Conservation (phyloP, 75 land plant genomes). For the Sequoiadendron giganteum region DNA sequence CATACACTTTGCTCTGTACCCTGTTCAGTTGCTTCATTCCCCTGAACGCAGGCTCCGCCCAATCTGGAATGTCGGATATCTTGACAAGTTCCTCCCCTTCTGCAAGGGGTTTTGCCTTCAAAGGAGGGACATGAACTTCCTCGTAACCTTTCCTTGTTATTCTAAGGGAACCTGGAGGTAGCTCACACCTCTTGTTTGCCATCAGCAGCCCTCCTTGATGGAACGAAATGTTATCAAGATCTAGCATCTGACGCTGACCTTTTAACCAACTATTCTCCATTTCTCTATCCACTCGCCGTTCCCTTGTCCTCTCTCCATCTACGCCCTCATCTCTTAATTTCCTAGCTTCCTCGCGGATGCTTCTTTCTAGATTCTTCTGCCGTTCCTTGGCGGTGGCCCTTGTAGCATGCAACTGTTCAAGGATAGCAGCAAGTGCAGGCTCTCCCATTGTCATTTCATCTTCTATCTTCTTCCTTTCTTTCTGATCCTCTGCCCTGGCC, state of each 20-base stretch:
- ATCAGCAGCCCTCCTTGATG: slow-evolving; percentile 80
- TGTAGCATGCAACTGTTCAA: slow-evolving; percentile 97
- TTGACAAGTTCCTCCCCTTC: slow-evolving; percentile 78
- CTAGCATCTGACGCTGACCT: slow-evolving; percentile 81
- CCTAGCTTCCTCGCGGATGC: slow-evolving; percentile 96
- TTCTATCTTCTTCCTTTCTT: slow-evolving; percentile 82
- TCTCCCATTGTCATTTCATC: slow-evolving; percentile 69
- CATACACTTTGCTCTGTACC: slow-evolving; percentile 92
- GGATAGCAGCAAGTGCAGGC: slow-evolving; percentile 57
- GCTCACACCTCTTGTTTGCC: slow-evolving; percentile 84
- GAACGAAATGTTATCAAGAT: slow-evolving; percentile 75
- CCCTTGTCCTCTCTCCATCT: slow-evolving; percentile 36
- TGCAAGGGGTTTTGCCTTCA: slow-evolving; percentile 67
- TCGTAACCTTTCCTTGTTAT: slow-evolving; percentile 76
- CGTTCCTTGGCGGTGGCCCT: slow-evolving; percentile 95
- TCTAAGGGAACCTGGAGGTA: slow-evolving; percentile 71
- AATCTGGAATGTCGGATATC: slow-evolving; percentile 79
- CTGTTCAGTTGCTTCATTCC: slow-evolving; percentile 91
- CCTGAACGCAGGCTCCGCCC: slow-evolving; percentile 89
- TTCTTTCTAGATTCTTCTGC: slow-evolving; percentile 85
- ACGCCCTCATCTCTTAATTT: slow-evolving; percentile 79
- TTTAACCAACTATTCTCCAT: slow-evolving; percentile 69
- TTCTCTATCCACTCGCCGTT: slow-evolving; percentile 57
- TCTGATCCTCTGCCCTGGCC: slow-evolving; percentile 89
- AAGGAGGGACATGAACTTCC: slow-evolving; percentile 86